Percentiles rank a stretch among this genome's conserved stretches.
Conservation (phyloP, 2,329 filamentous ascomycete genomes). For the Botrytis hyacinthi region DNA sequence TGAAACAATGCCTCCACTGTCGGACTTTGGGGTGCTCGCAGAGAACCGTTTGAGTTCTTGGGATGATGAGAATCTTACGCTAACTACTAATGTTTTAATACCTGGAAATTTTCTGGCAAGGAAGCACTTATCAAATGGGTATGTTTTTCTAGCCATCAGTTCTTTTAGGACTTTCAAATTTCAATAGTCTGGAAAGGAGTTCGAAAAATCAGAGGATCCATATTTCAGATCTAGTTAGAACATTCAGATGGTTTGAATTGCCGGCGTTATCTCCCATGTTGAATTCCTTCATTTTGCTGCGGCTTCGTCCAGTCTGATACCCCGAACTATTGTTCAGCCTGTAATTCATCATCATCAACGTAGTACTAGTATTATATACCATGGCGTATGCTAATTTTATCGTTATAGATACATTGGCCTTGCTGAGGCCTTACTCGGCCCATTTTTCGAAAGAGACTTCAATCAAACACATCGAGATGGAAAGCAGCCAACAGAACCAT, state of each 20-base stretch:
- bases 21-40: slow-evolving; percentile 15
- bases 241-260: not conserved
- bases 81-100: slow-evolving; percentile 20
- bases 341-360: not conserved
- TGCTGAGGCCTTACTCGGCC: slow-evolving; percentile 21
- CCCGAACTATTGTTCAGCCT: not conserved
- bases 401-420: slow-evolving; percentile 23
- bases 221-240: not conserved
- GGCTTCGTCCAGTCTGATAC: not conserved
- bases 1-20: slow-evolving; percentile 13
- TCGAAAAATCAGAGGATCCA: not conserved
- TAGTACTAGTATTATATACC: not conserved
- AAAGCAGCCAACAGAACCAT: slow-evolving; percentile 47
- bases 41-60: slow-evolving; percentile 12
- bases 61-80: slow-evolving; percentile 10
- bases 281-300: too few relatives aligned
- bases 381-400: not conserved
- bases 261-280: not conserved
- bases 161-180: not conserved
- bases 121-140: slow-evolving; percentile 26
- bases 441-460: slow-evolving; percentile 27
- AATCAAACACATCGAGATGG: slow-evolving; percentile 27
- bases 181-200: not conserved
- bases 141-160: slow-evolving; percentile 7
- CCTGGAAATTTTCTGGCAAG: slow-evolving; percentile 24